phyloP scores from a whole-genome alignment of 768 basidiomycete genomes.

The Flagelloscypha sp. region DNA sequence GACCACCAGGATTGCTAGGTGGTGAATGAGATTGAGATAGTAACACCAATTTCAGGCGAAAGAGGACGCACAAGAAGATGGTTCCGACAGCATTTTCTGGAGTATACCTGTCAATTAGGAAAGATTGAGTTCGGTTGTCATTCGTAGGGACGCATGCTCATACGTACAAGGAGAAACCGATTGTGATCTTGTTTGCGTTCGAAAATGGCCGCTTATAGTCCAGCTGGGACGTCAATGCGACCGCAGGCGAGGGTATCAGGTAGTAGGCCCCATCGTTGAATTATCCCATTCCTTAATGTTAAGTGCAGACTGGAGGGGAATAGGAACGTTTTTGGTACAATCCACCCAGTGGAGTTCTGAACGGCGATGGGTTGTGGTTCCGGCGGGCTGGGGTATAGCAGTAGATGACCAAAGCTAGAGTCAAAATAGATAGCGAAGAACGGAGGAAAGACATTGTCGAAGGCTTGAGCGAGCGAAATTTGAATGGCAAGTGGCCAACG shows the following conservation, averaged over 20 bases:
- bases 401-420: no score
- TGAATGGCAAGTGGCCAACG: no score
- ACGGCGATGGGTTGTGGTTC: no score
- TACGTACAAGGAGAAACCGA: constrained; percentile 9
- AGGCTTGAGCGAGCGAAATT: no score
- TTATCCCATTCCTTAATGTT: constrained; percentile 4
- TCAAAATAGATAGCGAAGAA: no score
- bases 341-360: constrained; percentile 17
- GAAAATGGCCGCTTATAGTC: constrained; percentile 5
- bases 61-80: constrained; percentile 6
- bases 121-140: no score
- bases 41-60: constrained; percentile 4
- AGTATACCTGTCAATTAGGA: no score
- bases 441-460: no score
- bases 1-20: constrained; percentile 4
- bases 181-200: constrained; percentile 7
- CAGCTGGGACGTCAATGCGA: constrained; percentile 8
- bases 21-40: neutral
- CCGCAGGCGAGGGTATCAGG: constrained; percentile 6
- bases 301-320: constrained; percentile 1
- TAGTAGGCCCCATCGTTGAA: constrained; percentile 1
- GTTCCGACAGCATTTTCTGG: constrained; percentile 8
- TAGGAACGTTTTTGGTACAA: constrained; percentile 15
- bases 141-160: no score
- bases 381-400: no score